A percentile compares a stretch with the other conserved stretches of the same genome.
phyloP scores from a whole-genome alignment of 441 rosid species.

The Populus hybrid region DNA sequence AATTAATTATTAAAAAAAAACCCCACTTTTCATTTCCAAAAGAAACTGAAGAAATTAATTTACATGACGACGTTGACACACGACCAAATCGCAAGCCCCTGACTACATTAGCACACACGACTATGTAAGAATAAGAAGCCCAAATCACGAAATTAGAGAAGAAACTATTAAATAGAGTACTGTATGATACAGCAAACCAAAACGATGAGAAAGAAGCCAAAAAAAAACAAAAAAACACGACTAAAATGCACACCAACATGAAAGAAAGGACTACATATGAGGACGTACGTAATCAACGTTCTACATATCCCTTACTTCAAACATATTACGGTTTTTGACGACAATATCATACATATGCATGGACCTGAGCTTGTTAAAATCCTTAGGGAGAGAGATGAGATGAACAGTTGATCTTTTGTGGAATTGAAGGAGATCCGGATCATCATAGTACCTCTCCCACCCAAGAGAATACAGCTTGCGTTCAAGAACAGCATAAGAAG shows the following conservation, averaged over 20 bases:
- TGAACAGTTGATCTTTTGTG: constrained; percentile 63
- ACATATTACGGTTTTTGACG: constrained; percentile 66
- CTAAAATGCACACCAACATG: neutral
- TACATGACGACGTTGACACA: neutral
- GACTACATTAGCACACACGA: neutral
- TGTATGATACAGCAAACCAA: neutral
- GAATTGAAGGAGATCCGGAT: constrained; percentile 68
- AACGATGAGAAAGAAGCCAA: neutral
- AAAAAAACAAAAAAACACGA: neutral
- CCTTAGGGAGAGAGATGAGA: constrained; percentile 77
- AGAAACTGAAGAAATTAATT: neutral
- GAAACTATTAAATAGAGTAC: neutral
- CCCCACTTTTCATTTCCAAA: neutral
- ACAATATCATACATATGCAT: constrained; percentile 87
- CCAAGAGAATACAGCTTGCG: constrained; percentile 56
- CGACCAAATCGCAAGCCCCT: neutral
- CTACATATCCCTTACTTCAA: constrained; percentile 67
- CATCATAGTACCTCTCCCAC: constrained; percentile 74
- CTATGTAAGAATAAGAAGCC: neutral
- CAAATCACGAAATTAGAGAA: neutral
- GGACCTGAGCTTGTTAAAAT: constrained; percentile 60
- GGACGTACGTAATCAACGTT: neutral
- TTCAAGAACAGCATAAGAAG: constrained; percentile 57
- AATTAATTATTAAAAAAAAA: too few relatives aligned
- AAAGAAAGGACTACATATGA: neutral